Evolutionary conservation across 441 rosid species (phyloP).

Genomic region (Pelargonium cotyledonis): DNA sequence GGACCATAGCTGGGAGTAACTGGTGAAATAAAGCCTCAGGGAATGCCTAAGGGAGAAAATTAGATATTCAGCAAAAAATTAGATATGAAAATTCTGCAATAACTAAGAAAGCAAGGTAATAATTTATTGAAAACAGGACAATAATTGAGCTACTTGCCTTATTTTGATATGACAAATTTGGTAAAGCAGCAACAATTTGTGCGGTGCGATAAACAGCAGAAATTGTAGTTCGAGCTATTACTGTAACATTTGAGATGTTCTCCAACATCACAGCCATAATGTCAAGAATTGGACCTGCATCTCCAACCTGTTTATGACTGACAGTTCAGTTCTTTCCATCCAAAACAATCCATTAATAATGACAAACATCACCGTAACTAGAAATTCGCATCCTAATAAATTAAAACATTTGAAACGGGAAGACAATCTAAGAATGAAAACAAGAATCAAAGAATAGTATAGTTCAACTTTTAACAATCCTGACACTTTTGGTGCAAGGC

Average conservation of each 20-base stretch:
- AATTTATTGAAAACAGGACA: constrained; percentile 6
- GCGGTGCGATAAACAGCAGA: constrained; percentile 82
- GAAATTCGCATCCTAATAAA: not conserved
- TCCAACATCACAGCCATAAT: constrained; percentile 88
- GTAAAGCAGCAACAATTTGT: constrained; percentile 77
- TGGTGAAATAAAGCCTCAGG: constrained; percentile 85
- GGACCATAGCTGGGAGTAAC: constrained; percentile 77
- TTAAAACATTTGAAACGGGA: constrained; percentile 7
- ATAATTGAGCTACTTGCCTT: constrained; percentile 43
- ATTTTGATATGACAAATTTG: constrained; percentile 69
- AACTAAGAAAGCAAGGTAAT: constrained; percentile 9
- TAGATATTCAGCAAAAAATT: constrained; percentile 8
- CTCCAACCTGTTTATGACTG: constrained; percentile 62
- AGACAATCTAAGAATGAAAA: constrained; percentile 8
- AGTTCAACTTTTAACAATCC: constrained; percentile 12
- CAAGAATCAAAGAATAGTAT: constrained; percentile 13
- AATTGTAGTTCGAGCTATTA: constrained; percentile 68
- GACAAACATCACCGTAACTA: not conserved
- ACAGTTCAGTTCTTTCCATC: constrained; percentile 22
- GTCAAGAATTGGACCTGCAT: constrained; percentile 87
- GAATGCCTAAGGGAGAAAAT: constrained; percentile 52
- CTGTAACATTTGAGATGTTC: constrained; percentile 68
- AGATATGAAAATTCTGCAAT: not conserved
- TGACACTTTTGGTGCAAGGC: not conserved
- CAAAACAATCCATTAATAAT: constrained; percentile 11